These are phyloP conservation scores for Gymnopilus junonius DNA, from an alignment of 768 basidiomycete species.

Conservation along the genomic window DNA sequence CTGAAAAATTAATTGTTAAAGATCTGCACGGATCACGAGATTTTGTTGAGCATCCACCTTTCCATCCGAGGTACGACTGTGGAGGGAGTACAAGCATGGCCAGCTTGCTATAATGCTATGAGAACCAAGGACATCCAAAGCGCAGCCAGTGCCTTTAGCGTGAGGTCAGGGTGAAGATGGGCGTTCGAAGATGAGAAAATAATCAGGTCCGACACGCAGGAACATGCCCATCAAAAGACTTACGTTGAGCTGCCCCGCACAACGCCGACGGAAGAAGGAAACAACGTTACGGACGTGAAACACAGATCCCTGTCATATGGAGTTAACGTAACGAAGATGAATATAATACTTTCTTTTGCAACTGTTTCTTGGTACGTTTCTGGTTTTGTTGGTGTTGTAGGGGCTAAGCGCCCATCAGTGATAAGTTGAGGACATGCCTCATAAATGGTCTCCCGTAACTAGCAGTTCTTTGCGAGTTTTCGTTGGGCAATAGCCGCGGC, in stretches of 20 bases:
- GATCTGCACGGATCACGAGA: not conserved
- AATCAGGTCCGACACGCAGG: not conserved
- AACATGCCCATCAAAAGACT: not conserved
- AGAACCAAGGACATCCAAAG: not conserved
- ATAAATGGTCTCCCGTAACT: no score
- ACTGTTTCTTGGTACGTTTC: no score
- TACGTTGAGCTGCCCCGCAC: not conserved
- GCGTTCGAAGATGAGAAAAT: not conserved
- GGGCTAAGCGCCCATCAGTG: not conserved
- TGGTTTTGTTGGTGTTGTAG: no score
- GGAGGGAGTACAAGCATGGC: constrained; percentile 1
- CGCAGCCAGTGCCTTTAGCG: not conserved
- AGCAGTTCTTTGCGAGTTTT: no score
- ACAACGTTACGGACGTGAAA: not conserved
- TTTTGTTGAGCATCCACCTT: not conserved
- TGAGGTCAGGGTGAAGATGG: not conserved
- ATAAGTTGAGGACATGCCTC: not conserved
- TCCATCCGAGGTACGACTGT: constrained; percentile 13
- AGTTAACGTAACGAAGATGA: not conserved
- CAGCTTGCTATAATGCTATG: not conserved
- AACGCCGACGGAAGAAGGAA: not conserved
- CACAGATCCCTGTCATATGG: not conserved
- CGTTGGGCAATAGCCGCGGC: no score
- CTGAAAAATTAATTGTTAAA: not conserved
- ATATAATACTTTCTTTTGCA: no score